Conservation (phyloP, 192 early-diverging fungal genomes). For the Helicostylum pulchrum region DNA sequence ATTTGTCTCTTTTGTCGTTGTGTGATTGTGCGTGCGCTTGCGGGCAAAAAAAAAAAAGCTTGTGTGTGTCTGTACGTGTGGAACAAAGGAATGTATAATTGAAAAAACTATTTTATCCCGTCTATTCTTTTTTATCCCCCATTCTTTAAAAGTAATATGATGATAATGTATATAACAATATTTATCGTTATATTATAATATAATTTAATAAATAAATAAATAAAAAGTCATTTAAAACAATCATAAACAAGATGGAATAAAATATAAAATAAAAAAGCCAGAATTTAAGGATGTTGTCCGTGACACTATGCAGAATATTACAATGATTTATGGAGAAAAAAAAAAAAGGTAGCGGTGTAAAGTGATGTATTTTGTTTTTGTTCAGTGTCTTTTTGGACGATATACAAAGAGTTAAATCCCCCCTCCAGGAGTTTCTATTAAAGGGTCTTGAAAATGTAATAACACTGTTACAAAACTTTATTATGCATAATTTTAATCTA, state of each 20-base stretch:
- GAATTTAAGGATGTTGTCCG: background rate
- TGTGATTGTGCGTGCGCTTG: background rate
- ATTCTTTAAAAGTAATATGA: background rate
- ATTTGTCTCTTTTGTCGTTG: background rate
- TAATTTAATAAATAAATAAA: too few species aligned
- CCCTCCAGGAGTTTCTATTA: background rate
- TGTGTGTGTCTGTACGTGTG: background rate
- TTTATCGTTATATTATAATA: too few species aligned
- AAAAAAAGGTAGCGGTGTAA: background rate
- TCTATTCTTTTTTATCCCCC: background rate
- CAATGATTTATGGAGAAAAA: background rate
- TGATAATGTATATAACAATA: background rate
- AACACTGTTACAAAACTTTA: background rate
- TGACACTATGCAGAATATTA: conserved; percentile 2
- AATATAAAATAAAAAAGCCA: too few species aligned
- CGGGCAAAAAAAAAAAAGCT: background rate
- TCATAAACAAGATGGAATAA: too few species aligned
- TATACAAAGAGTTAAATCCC: background rate
- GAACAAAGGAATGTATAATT: background rate
- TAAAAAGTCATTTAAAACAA: too few species aligned
- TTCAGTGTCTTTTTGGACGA: background rate
- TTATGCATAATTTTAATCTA: background rate
- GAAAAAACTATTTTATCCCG: background rate
- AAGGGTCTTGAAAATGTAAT: conserved; percentile 2
- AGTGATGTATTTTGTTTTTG: background rate